Percentiles rank a stretch among this genome's conserved stretches.
phyloP scores from a whole-genome alignment of 2,329 filamentous ascomycete species.

The Decorospora gaudefroyi region DNA sequence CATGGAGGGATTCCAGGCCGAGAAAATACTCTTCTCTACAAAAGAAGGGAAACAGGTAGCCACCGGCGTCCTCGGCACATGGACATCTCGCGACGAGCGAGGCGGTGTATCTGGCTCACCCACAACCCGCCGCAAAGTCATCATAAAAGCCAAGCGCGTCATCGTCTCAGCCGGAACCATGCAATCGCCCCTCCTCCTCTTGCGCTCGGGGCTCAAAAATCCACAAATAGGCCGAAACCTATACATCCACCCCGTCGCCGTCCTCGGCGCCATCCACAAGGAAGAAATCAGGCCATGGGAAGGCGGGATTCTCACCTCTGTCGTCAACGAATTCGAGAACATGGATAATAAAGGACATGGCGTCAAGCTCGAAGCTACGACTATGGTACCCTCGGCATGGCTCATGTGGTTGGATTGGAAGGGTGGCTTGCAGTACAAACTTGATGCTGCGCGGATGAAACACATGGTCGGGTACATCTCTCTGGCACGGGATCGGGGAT shows the following conservation, averaged over 20 bases:
- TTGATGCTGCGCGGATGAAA: constrained; percentile 68
- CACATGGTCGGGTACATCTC: constrained; percentile 74
- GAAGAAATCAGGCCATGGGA: constrained; percentile 67
- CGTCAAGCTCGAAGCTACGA: constrained; percentile 74
- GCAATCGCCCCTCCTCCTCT: constrained; percentile 74
- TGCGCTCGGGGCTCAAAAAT: constrained; percentile 80
- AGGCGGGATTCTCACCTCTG: constrained; percentile 78
- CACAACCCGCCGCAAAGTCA: constrained; percentile 62
- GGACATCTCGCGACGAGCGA: constrained; percentile 70
- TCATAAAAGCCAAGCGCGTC: constrained; percentile 78
- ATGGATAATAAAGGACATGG: constrained; percentile 81
- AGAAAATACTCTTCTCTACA: constrained; percentile 70
- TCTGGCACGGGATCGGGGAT: constrained; percentile 74
- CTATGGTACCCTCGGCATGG: constrained; percentile 72
- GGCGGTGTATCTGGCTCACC: constrained; percentile 61
- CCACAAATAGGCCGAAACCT: constrained; percentile 80
- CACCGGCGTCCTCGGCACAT: constrained; percentile 72
- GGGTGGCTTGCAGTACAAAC: constrained; percentile 72
- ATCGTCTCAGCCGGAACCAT: constrained; percentile 78
- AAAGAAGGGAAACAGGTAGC: constrained; percentile 61
- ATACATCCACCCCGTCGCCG: constrained; percentile 73
- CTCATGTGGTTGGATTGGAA: constrained; percentile 68
- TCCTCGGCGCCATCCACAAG: constrained; percentile 65
- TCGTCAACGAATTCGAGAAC: constrained; percentile 78
- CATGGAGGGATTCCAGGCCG: constrained; percentile 78